These are phyloP conservation scores for Mucor lusitanicus DNA, from an alignment of 371 early-diverging fungal species.

Conservation along the genomic window DNA sequence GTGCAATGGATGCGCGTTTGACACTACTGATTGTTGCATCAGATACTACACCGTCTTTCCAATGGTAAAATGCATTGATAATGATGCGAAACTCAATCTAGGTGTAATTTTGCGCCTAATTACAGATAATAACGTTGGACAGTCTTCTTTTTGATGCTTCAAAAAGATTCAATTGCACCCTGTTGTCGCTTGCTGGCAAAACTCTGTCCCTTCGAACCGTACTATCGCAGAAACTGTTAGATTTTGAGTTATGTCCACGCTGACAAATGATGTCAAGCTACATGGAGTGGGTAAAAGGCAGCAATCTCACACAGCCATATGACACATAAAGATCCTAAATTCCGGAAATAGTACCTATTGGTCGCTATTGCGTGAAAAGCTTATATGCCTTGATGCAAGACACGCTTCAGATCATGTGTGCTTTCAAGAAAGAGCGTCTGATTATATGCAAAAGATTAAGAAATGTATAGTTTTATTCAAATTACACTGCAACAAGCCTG, in stretches of 20 bases:
- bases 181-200: too few relatives aligned
- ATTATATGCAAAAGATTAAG: not conserved
- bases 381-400: not conserved
- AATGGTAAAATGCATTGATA: too few relatives aligned
- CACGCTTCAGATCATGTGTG: not conserved
- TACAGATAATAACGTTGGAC: too few relatives aligned
- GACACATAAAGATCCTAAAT: not conserved
- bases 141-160: too few relatives aligned
- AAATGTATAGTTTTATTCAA: not conserved
- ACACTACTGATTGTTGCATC: too few relatives aligned
- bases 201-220: not conserved
- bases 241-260: not conserved
- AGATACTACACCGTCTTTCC: too few relatives aligned
- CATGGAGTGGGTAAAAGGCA: not conserved
- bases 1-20: too few relatives aligned
- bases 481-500: not conserved
- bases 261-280: not conserved
- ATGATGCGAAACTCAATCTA: too few relatives aligned
- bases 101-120: too few relatives aligned
- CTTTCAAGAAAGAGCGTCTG: not conserved
- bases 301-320: not conserved
- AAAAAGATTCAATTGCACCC: too few relatives aligned
- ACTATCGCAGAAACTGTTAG: not conserved
- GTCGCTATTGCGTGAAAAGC: not conserved
- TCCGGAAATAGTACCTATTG: not conserved